Conservation (phyloP, 2,329 filamentous ascomycete species). For the Talaromyces sp. region DNA sequence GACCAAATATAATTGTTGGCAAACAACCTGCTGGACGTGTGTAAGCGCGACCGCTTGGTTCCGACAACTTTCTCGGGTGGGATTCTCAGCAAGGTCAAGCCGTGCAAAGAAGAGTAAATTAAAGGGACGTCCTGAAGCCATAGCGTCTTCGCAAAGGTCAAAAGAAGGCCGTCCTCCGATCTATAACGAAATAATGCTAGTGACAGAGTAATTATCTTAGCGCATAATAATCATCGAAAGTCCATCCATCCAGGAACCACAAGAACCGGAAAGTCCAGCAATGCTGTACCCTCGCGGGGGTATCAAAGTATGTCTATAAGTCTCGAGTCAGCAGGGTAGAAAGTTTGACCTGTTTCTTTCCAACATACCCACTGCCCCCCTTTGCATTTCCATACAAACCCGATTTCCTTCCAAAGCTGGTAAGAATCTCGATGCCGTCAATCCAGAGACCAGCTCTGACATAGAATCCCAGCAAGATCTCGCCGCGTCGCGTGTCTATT, state of each 20-base stretch:
- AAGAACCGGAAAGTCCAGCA: slow-evolving; percentile 80
- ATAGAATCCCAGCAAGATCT: slow-evolving; percentile 81
- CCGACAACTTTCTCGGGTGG: not conserved
- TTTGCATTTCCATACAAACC: slow-evolving; percentile 74
- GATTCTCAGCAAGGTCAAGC: not conserved
- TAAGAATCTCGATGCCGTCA: slow-evolving; percentile 84
- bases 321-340: not conserved
- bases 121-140: not conserved
- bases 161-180: not conserved
- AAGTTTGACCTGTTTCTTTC: not conserved
- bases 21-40: not conserved
- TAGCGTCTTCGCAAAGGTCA: not conserved
- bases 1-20: not conserved
- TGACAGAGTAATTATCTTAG: slow-evolving; percentile 33
- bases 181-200: not conserved
- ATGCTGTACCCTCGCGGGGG: slow-evolving; percentile 85
- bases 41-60: not conserved
- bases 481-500: slow-evolving; percentile 73
- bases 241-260: slow-evolving; percentile 74
- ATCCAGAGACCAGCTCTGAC: slow-evolving; percentile 75
- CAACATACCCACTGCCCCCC: slow-evolving; percentile 75
- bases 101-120: not conserved
- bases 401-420: slow-evolving; percentile 80
- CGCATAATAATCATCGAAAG: slow-evolving; percentile 75
- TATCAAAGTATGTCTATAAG: slow-evolving; percentile 71